Percentiles rank a stretch among this genome's conserved stretches.
These are phyloP conservation scores for Asterionellopsis glacialis DNA, from an alignment of 108 stramenopile genomes.

Conservation along the genomic window DNA sequence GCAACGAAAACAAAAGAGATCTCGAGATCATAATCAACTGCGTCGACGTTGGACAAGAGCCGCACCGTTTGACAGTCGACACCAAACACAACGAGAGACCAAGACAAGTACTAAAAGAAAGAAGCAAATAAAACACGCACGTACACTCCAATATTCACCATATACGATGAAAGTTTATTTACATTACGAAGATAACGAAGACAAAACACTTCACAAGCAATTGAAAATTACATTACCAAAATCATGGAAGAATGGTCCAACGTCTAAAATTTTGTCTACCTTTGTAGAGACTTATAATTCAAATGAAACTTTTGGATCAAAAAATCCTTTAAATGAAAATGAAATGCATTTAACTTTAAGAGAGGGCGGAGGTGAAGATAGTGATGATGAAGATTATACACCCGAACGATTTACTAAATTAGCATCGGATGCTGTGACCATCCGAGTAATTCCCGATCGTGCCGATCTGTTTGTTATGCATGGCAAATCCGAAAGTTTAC, in stretches of 20 bases:
- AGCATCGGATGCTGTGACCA: slow-evolving; percentile 67
- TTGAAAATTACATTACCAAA: slow-evolving; percentile 90
- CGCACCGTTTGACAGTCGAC: no score
- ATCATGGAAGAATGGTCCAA: slow-evolving; percentile 79
- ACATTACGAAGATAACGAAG: slow-evolving; percentile 85
- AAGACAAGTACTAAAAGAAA: no score
- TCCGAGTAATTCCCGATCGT: slow-evolving; percentile 68
- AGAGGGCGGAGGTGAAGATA: slow-evolving; percentile 4
- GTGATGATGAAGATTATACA: slow-evolving; percentile 5
- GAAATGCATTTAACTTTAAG: slow-evolving; percentile 60
- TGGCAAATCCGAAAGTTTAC: slow-evolving; percentile 47
- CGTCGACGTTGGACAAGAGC: no score
- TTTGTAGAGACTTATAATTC: slow-evolving; percentile 87
- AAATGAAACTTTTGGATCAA: slow-evolving; percentile 36
- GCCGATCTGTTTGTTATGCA: slow-evolving; percentile 74
- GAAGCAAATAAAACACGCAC: no score
- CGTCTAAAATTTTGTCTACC: slow-evolving; percentile 62
- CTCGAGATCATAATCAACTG: no score
- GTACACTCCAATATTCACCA: neutral
- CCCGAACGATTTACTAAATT: slow-evolving; percentile 32
- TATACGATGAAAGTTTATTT: slow-evolving; percentile 84
- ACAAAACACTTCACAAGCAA: slow-evolving; percentile 65
- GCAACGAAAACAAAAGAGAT: no score
- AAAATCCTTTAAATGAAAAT: slow-evolving; percentile 42
- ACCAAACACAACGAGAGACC: no score